A percentile compares a stretch with the other conserved stretches of the same genome.
Conservation (phyloP, 257 asterid genomes). For the Lantana camara region DNA sequence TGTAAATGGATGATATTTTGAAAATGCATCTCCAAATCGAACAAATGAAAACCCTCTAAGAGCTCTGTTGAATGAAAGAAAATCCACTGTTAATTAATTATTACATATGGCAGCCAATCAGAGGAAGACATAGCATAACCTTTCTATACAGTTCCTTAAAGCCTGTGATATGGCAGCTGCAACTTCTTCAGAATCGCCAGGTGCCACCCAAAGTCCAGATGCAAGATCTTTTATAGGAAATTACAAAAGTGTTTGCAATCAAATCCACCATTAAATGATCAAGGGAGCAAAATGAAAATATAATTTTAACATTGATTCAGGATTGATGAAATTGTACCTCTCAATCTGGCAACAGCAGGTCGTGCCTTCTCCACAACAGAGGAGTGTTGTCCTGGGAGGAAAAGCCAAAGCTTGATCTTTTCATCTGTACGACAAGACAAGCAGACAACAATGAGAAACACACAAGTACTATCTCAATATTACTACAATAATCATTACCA, state of each 20-base stretch:
- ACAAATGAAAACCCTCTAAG: slow-evolving; percentile 82
- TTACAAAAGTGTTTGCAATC: slow-evolving; percentile 20
- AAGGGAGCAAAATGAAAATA: slow-evolving; percentile 18
- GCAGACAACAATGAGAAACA: slow-evolving; percentile 38
- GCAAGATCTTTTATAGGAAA: slow-evolving; percentile 62
- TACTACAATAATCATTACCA: slow-evolving; percentile 54
- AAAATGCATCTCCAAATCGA: slow-evolving; percentile 91
- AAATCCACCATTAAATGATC: slow-evolving; percentile 22
- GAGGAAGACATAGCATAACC: slow-evolving; percentile 47
- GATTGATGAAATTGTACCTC: slow-evolving; percentile 53
- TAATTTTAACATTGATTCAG: too few species aligned
- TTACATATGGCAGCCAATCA: slow-evolving; percentile 27
- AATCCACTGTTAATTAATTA: slow-evolving; percentile 31
- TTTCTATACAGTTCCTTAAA: slow-evolving; percentile 82
- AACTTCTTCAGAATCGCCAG: slow-evolving; percentile 99
- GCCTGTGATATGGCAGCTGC: slow-evolving; percentile 97
- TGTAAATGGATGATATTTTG: slow-evolving; percentile 77
- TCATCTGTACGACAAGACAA: slow-evolving; percentile 63
- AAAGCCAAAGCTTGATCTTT: slow-evolving; percentile 99
- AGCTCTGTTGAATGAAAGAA: slow-evolving; percentile 60
- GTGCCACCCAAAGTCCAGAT: slow-evolving; percentile 98
- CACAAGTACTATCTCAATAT: slow-evolving; percentile 6
- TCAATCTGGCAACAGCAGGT: slow-evolving; percentile 68
- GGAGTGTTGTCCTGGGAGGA: slow-evolving; percentile 86
- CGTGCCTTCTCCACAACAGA: slow-evolving; percentile 85